Evolutionary conservation across 1,139 yeast genomes (phyloP).

Genomic region (Ogataea hybrid): DNA sequence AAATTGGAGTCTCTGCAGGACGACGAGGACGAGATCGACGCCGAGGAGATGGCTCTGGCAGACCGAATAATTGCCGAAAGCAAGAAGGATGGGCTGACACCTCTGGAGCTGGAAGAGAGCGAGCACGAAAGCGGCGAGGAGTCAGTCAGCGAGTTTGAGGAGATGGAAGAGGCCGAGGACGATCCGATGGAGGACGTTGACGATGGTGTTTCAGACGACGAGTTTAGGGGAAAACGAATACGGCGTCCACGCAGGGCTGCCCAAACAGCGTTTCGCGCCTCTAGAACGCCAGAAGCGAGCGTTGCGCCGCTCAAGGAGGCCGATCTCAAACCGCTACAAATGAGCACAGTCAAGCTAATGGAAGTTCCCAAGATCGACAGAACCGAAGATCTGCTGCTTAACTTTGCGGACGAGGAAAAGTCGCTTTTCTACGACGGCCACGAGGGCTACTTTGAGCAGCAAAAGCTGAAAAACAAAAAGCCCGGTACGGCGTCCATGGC

Average conservation of each 20-base stretch:
- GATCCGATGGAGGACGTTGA: conserved; percentile 1
- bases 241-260: too few species aligned
- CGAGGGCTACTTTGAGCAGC: conserved; percentile 91
- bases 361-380: conserved; percentile 38
- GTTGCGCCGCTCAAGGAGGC: conserved; percentile 25
- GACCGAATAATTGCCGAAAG: conserved; percentile 40
- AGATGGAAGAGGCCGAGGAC: conserved; percentile 6
- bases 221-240: neutral
- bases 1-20: conserved; percentile 31
- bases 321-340: conserved; percentile 24
- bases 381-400: conserved; percentile 33
- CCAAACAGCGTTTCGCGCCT: neutral
- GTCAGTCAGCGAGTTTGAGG: conserved; percentile 5
- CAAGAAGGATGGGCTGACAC: conserved; percentile 28
- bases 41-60: conserved; percentile 47
- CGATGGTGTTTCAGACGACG: conserved; percentile 4
- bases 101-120: conserved; percentile 20
- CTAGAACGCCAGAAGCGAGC: too few species aligned
- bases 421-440: conserved; percentile 79
- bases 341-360: conserved; percentile 24
- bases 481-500: conserved; percentile 68
- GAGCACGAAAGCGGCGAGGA: conserved; percentile 13
- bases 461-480: conserved; percentile 47
- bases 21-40: conserved; percentile 32
- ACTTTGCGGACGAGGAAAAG: conserved; percentile 44